Evolutionary conservation across 495 filamentous ascomycete species (phyloP).

Genomic region (Oidiodendron maius): DNA sequence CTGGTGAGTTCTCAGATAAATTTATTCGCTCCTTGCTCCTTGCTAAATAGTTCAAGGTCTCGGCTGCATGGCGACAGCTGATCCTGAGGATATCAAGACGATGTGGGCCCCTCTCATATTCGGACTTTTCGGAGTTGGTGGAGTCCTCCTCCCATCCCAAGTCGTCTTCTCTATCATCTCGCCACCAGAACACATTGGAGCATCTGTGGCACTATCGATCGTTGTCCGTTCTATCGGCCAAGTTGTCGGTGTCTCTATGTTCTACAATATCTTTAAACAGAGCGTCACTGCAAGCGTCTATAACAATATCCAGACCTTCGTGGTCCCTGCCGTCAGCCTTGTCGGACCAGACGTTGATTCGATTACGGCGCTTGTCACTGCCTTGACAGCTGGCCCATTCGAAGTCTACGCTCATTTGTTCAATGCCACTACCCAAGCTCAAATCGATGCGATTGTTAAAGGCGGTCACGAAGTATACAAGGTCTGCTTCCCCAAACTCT

Average conservation of each 20-base stretch:
- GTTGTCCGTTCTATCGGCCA: background rate
- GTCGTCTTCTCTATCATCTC: background rate
- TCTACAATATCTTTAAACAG: background rate
- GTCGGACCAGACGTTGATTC: no score
- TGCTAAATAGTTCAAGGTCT: no score
- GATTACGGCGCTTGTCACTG: background rate
- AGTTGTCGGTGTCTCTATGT: background rate
- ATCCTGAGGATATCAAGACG: background rate
- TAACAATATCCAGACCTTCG: no score
- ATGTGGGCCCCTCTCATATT: background rate
- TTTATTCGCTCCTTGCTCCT: no score
- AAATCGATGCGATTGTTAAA: background rate
- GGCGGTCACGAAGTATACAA: background rate
- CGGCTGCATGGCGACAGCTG: no score
- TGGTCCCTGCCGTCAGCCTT: background rate
- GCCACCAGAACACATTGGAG: background rate
- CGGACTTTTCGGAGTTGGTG: background rate
- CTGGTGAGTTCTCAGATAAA: background rate
- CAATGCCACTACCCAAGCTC: background rate
- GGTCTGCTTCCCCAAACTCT: constrained; percentile 3
- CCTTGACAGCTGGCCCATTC: background rate
- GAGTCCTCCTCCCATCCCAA: background rate
- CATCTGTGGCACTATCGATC: background rate
- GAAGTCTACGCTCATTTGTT: background rate
- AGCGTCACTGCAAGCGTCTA: background rate